Conservation (phyloP, 2,329 filamentous ascomycete species). For the Colletotrichum sp. region DNA sequence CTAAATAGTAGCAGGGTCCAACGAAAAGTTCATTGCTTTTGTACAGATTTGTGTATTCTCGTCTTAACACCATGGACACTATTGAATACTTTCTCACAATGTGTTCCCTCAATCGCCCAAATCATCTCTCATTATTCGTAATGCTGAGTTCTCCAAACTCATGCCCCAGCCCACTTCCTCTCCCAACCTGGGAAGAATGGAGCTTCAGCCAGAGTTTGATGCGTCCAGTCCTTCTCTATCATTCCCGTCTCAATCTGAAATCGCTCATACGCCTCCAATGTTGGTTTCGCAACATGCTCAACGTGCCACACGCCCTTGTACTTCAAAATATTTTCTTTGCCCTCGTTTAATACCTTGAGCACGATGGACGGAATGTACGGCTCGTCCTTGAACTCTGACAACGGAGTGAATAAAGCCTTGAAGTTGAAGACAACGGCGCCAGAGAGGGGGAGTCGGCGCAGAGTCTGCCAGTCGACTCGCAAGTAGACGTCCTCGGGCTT, state of each 20-base stretch:
- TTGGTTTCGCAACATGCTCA: slow-evolving; percentile 73
- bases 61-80: not conserved
- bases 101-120: not conserved
- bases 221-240: slow-evolving; percentile 67
- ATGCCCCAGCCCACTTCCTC: slow-evolving; percentile 70
- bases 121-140: not conserved
- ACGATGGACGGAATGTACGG: slow-evolving; percentile 74
- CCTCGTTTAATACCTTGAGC: slow-evolving; percentile 71
- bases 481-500: slow-evolving; percentile 66
- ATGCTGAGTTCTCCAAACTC: not conserved
- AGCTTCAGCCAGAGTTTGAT: slow-evolving; percentile 72
- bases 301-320: slow-evolving; percentile 87
- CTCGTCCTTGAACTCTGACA: slow-evolving; percentile 73
- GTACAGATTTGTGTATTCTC: not conserved
- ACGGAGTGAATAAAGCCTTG: slow-evolving; percentile 82
- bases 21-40: not conserved
- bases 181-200: slow-evolving; percentile 82
- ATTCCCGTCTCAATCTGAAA: slow-evolving; percentile 71
- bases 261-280: slow-evolving; percentile 64
- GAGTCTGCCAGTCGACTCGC: slow-evolving; percentile 87
- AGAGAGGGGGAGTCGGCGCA: slow-evolving; percentile 78
- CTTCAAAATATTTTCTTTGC: slow-evolving; percentile 71
- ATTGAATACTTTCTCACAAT: not conserved
- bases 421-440: slow-evolving; percentile 85
- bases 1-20: not conserved